Base-by-base conservation (phyloP, 345 rosid species). In the Sisymbrium irio region DNA sequence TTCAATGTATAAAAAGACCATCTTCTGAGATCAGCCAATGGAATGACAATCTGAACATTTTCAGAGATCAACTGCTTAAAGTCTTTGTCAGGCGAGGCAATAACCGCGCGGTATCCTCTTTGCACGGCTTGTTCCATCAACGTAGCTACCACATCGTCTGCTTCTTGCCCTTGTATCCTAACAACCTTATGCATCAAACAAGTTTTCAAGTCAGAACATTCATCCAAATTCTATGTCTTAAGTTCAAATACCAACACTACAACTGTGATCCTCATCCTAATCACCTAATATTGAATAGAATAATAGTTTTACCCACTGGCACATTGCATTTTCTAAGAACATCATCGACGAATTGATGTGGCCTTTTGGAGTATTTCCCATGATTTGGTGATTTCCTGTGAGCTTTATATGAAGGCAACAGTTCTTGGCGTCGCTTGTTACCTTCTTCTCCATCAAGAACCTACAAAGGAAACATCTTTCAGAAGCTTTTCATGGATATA, bases 61-160 rank as follows among this genome's bases (percentile, higher is more conserved):
- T 88, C 95, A 71, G 95, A 91, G 47, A 94, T 83, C 80, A 94
- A 77, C 82, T 94, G 98, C 88, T 91, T 94, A 69, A 94, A 94
- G 81, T 91, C 97, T 85, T 94, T 94, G 75, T 94, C 98, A 3
- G 96, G 98, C 50, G 98, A 94, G 69, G 97, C 97, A 81, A 91
- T 76, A 69, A 89, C 96, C 14, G 80, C 95, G 0, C 72, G 76
- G 64, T 84, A 78, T 49, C 96, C 91, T 81, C 78, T 85, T 75
- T 77, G 79, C 49, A 89, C 71, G 61, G 83, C 98, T 81, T 91
- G 97, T 62, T 67, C 85, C 20, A 76, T 81, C 9, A 94, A 83
- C 9, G 97, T 91, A 30, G 96, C 98, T 44, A 94, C 87, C 18
- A 94, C 95, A 77, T 94, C 96, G 74, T 91, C 97, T 54, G 98